These are phyloP conservation scores for Acorus gramineus DNA, from an alignment of 106 monocot species.

Conservation along the genomic window DNA sequence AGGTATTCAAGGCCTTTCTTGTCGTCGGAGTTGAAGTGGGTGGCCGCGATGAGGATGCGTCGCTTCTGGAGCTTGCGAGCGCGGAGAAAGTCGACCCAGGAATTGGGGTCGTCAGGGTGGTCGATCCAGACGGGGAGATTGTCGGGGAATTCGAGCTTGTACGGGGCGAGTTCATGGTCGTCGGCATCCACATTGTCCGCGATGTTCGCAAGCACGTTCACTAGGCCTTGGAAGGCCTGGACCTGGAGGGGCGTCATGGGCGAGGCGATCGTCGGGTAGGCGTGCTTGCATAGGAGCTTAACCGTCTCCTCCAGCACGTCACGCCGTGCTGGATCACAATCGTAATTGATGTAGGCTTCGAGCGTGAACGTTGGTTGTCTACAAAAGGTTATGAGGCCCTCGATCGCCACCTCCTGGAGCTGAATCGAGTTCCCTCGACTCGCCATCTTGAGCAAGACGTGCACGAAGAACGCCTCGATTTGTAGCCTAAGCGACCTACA, in stretches of 20 bases:
- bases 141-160: conserved; percentile 38
- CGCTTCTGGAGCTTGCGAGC: conserved; percentile 66
- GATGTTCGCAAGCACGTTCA: conserved; percentile 41
- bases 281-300: conserved; percentile 64
- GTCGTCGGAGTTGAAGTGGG: conserved; percentile 80
- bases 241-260: conserved; percentile 51
- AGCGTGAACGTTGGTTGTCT: conserved; percentile 56
- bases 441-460: conserved; percentile 46
- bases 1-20: conserved; percentile 80
- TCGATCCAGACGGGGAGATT: conserved; percentile 59
- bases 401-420: conserved; percentile 83
- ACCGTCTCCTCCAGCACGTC: conserved; percentile 68
- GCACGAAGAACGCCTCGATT: conserved; percentile 79
- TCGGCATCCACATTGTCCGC: conserved; percentile 46
- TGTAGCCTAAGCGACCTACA: conserved; percentile 65
- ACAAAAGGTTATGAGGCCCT: conserved; percentile 67
- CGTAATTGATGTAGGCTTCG: conserved; percentile 89
- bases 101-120: conserved; percentile 12
- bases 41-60: conserved; percentile 57
- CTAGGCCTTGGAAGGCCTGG: conserved; percentile 74
- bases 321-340: conserved; percentile 59
- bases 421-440: conserved; percentile 18
- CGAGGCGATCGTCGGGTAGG: conserved; percentile 30
- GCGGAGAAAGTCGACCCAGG: conserved; percentile 62
- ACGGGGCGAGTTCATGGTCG: conserved; percentile 12